Base-by-base conservation (phyloP, 2,329 filamentous ascomycete species). In the Trichoderma gracile region DNA sequence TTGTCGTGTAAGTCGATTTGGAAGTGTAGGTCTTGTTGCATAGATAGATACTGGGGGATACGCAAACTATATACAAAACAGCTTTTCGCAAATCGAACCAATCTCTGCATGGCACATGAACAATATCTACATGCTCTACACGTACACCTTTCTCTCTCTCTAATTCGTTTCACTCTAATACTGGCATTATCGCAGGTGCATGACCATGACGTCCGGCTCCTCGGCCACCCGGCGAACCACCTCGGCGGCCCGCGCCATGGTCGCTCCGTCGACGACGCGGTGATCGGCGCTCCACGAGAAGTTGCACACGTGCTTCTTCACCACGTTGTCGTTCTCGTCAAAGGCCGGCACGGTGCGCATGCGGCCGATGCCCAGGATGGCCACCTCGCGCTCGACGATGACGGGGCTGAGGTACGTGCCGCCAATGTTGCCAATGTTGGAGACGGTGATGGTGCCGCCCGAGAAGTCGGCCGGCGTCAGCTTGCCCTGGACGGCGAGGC, bases 281-380 rank as follows among this genome's bases (percentile, higher is more conserved):
- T 99, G 95, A 77, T 98, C 93, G 6, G 94, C 94, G 75, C 91
- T 94, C 94, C 94, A 98, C 78, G 93, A 98, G 71, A 98, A 92
- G 73, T 96, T 93, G 74, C 89, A 89, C 67, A 96, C 84, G 72
- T 96, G 89, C 75, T 87, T 91, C 78, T 86, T 87, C 14, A 93
- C 83, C 14, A 98, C 80, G 33, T 78, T 74, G 76, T 84, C 76
- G 68, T 78, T 72, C 56, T 81, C 82, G 63, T 80, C 83, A 76
- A 98, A 98, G 3, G 92, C 89, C 12, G 95, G 95, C 38, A 97
- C 85, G 1, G 86, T 84, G 71, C 89, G 89, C 75, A 93, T 87
- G 69, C 90, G 87, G 5, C 95, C 95, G 33, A 99, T 83, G 12
- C 94, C 95, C 30, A 99, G 78, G 73, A 99, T 99, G 9, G 92